A percentile compares a stretch with the other conserved stretches of the same genome.
Evolutionary conservation across 164 flowering plant genomes (phyloP).

Genomic region (Pachysandra terminalis): DNA sequence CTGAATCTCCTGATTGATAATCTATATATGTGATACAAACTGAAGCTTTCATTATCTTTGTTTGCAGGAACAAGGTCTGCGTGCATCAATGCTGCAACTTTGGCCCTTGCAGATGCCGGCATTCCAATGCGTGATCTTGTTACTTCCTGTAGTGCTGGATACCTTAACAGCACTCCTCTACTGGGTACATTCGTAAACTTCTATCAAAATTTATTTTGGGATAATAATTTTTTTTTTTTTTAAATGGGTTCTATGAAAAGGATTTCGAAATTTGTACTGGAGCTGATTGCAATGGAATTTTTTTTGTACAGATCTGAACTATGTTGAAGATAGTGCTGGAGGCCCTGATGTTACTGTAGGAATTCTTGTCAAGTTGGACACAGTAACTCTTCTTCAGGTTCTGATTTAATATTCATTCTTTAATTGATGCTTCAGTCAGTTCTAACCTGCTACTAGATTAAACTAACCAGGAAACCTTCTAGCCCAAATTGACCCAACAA

Average conservation of each 20-base stretch:
- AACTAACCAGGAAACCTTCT: not conserved
- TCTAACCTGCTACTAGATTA: not conserved
- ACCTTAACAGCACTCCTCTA: conserved; percentile 82
- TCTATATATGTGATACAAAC: not conserved
- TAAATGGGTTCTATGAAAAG: not conserved
- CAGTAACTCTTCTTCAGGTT: conserved; percentile 97
- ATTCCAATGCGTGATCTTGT: conserved; percentile 94
- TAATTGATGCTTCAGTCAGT: not conserved
- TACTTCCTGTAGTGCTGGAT: conserved; percentile 93
- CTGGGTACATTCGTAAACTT: conserved; percentile 53
- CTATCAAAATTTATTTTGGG: too few relatives aligned
- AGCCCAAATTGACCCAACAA: not conserved
- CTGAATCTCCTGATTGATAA: not conserved
- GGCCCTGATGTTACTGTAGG: conserved; percentile 96
- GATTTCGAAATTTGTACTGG: not conserved
- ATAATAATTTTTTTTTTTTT: not conserved
- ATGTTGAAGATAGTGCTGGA: conserved; percentile 95
- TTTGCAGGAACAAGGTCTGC: conserved; percentile 90
- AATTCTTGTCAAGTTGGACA: conserved; percentile 71
- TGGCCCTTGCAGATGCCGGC: conserved; percentile 99
- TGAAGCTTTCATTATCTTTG: not conserved
- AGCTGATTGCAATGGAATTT: not conserved
- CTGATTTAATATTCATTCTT: not conserved
- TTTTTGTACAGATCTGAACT: conserved; percentile 64
- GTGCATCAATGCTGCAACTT: conserved; percentile 96